A percentile compares a stretch with the other conserved stretches of the same genome.
These are phyloP conservation scores for Neurospora sp. DNA, from an alignment of 495 filamentous ascomycete species.

Conservation along the genomic window DNA sequence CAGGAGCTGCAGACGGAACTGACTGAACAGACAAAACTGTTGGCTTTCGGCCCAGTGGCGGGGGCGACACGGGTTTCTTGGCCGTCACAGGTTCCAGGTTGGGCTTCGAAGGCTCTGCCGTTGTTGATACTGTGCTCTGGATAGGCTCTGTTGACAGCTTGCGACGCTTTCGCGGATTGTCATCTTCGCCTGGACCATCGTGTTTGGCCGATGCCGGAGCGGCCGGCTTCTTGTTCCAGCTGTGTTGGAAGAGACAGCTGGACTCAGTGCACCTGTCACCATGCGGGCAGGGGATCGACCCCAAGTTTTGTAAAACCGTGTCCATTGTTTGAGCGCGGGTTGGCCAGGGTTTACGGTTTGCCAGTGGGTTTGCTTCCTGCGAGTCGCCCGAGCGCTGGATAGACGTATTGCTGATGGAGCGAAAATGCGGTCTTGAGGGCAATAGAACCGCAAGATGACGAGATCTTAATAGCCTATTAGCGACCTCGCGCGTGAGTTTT, in stretches of 20 bases:
- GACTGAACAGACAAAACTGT: background rate
- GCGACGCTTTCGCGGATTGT: conserved; percentile 21
- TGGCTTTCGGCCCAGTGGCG: conserved; percentile 22
- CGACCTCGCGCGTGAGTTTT: background rate
- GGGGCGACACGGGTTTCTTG: conserved; percentile 22
- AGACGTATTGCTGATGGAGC: background rate
- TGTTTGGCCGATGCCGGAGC: background rate
- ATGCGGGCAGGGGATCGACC: conserved; percentile 53
- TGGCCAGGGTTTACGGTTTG: conserved; percentile 4
- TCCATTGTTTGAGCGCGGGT: conserved; percentile 45
- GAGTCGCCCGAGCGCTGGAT: background rate
- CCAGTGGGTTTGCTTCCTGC: background rate
- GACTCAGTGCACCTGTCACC: conserved; percentile 35
- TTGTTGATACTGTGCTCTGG: background rate
- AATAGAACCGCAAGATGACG: background rate
- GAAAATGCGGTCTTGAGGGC: background rate
- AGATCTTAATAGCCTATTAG: background rate
- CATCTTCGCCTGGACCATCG: background rate
- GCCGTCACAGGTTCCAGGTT: conserved; percentile 5
- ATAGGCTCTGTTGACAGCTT: conserved; percentile 14
- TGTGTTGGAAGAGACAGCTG: conserved; percentile 33
- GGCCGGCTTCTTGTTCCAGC: conserved; percentile 19
- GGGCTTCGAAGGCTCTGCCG: background rate
- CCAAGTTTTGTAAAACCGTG: conserved; percentile 53
- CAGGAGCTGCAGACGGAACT: background rate